phyloP scores from a whole-genome alignment of 2,329 filamentous ascomycete species.

The Penicillium sp. region DNA sequence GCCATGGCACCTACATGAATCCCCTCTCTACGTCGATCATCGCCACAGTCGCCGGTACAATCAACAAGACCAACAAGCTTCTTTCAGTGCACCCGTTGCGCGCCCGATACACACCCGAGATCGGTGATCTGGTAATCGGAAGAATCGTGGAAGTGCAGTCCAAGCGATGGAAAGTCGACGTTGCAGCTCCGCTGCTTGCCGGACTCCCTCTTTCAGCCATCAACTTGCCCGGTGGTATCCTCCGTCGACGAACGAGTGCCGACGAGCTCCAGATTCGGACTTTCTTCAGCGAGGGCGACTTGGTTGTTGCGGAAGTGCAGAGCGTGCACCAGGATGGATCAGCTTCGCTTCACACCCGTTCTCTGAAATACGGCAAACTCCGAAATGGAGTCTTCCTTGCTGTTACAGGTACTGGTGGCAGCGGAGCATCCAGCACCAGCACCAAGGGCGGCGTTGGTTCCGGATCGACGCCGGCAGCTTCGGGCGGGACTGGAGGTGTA shows the following conservation, averaged over 20 bases:
- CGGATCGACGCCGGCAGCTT: conserved; percentile 58
- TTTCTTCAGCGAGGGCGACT: conserved; percentile 95
- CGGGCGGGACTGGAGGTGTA: conserved; percentile 72
- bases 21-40: conserved; percentile 65
- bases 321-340: conserved; percentile 80
- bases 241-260: conserved; percentile 86
- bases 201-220: conserved; percentile 83
- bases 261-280: conserved; percentile 95
- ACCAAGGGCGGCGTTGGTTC: conserved; percentile 33
- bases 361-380: conserved; percentile 90
- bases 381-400: conserved; percentile 87
- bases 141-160: conserved; percentile 94
- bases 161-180: conserved; percentile 90
- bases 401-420: conserved; percentile 75
- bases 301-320: conserved; percentile 94
- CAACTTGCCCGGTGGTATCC: conserved; percentile 89
- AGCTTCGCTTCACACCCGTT: conserved; percentile 84
- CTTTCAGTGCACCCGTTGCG: conserved; percentile 87
- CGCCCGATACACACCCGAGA: conserved; percentile 91
- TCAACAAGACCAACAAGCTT: conserved; percentile 94
- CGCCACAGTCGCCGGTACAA: conserved; percentile 84
- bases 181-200: conserved; percentile 82
- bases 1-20: conserved; percentile 84
- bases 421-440: conserved; percentile 48
- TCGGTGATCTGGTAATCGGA: conserved; percentile 91